Conservation (phyloP, 495 filamentous ascomycete species). For the Penicillium tannophilum region DNA sequence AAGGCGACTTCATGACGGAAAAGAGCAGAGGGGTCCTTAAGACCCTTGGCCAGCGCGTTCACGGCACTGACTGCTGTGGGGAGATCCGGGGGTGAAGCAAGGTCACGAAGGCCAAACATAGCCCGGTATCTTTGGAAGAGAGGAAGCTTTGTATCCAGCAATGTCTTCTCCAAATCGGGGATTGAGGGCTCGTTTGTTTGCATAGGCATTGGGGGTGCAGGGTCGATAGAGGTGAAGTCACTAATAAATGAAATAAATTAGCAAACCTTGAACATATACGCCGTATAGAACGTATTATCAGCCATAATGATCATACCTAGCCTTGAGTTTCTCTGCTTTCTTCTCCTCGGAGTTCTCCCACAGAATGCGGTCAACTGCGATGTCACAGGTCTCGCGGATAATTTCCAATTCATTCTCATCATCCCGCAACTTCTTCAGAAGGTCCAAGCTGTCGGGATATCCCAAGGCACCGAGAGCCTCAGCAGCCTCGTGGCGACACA, state of each 20-base stretch:
- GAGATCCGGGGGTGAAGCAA: slow-evolving; percentile 87
- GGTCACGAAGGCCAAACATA: slow-evolving; percentile 95
- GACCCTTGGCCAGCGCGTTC: slow-evolving; percentile 80
- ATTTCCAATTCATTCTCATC: slow-evolving; percentile 70
- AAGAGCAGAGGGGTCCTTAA: slow-evolving; percentile 85
- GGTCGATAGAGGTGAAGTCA: slow-evolving; percentile 94
- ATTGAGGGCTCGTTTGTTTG: slow-evolving; percentile 60
- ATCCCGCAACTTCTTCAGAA: slow-evolving; percentile 72
- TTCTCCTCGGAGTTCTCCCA: slow-evolving; percentile 82
- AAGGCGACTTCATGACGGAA: slow-evolving; percentile 98
- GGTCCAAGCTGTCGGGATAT: slow-evolving; percentile 65
- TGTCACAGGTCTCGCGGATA: slow-evolving; percentile 94
- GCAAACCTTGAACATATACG: not conserved
- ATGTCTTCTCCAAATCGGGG: slow-evolving; percentile 67
- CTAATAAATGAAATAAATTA: slow-evolving; percentile 46
- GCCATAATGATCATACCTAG: slow-evolving; percentile 58
- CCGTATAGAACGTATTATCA: not conserved
- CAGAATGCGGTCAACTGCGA: slow-evolving; percentile 89
- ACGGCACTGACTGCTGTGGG: slow-evolving; percentile 84
- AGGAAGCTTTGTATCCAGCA: slow-evolving; percentile 76
- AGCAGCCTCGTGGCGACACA: slow-evolving; percentile 96
- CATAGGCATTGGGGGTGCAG: slow-evolving; percentile 83
- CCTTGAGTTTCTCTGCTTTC: slow-evolving; percentile 71
- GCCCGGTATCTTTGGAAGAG: slow-evolving; percentile 94
- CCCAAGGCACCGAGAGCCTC: slow-evolving; percentile 93